These are phyloP conservation scores for Lichtheimia ramosa DNA, from an alignment of 371 early-diverging fungal species.

Conservation along the genomic window DNA sequence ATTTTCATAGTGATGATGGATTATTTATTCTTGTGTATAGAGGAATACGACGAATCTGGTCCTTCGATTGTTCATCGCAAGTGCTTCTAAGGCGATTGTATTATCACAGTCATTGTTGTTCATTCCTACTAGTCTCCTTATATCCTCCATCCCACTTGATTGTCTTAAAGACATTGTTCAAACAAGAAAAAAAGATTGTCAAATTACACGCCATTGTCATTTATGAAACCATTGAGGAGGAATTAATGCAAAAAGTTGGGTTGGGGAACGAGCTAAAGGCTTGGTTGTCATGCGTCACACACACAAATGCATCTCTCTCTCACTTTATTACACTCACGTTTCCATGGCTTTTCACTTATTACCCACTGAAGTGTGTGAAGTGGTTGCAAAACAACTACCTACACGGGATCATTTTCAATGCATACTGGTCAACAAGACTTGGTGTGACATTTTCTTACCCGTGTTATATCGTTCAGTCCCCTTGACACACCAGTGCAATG, in stretches of 20 bases:
- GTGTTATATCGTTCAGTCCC: not conserved
- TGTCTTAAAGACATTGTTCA: no score
- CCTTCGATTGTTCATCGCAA: constrained; percentile 98
- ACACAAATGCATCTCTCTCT: not conserved
- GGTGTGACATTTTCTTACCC: not conserved
- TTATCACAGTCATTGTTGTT: no score
- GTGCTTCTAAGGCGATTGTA: constrained; percentile 79
- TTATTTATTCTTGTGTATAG: not conserved
- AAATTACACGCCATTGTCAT: no score
- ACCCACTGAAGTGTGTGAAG: not conserved
- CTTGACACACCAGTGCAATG: not conserved
- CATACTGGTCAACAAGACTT: not conserved
- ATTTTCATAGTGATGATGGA: not conserved
- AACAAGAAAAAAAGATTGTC: no score
- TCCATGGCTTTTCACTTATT: not conserved
- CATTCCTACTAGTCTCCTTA: no score
- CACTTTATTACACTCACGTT: not conserved
- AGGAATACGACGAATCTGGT: constrained; percentile 98
- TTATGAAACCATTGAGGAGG: no score
- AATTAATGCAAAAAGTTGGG: no score
- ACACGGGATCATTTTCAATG: not conserved
- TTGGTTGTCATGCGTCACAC: no score
- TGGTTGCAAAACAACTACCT: not conserved
- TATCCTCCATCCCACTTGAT: no score
- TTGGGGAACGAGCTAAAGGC: no score